These are phyloP conservation scores for Pachysolen tannophilus DNA, from an alignment of 805 yeast species.

Conservation along the genomic window DNA sequence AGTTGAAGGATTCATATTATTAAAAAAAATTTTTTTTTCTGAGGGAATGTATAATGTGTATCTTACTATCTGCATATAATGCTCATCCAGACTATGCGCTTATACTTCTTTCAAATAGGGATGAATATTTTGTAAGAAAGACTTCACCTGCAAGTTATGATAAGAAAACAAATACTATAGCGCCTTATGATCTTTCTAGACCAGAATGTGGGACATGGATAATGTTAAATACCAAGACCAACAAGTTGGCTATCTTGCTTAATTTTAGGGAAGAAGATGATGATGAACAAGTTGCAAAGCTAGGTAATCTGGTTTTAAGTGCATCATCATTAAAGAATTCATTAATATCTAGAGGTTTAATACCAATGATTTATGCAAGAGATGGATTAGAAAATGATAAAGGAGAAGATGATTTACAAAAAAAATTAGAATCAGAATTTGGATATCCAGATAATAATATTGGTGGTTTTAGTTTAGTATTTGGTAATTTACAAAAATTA, in stretches of 20 bases:
- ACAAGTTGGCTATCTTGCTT: slow-evolving; percentile 64
- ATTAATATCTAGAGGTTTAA: slow-evolving; percentile 34
- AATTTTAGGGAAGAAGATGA: slow-evolving; percentile 60
- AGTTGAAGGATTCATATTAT: too few species aligned
- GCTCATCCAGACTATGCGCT: slow-evolving; percentile 72
- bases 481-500: slow-evolving; percentile 34
- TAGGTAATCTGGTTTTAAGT: slow-evolving; percentile 7
- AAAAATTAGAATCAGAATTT: too few species aligned
- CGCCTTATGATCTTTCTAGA: slow-evolving; percentile 71
- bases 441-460: too few species aligned
- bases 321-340: slow-evolving; percentile 9
- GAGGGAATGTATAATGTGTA: slow-evolving; percentile 9
- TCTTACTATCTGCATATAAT: slow-evolving; percentile 66
- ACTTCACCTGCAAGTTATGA: slow-evolving; percentile 46
- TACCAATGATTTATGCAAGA: slow-evolving; percentile 32
- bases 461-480: slow-evolving; percentile 59
- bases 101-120: slow-evolving; percentile 75
- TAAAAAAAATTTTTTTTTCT: too few species aligned
- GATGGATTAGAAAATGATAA: slow-evolving; percentile 24
- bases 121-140: slow-evolving; percentile 71
- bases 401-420: slow-evolving; percentile 34
- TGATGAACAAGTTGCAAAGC: slow-evolving; percentile 15
- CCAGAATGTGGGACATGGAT: slow-evolving; percentile 88
- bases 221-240: slow-evolving; percentile 44
- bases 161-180: slow-evolving; percentile 28